phyloP scores from a whole-genome alignment of 352 stramenopile genomes.

The Globisporangium parvum region DNA sequence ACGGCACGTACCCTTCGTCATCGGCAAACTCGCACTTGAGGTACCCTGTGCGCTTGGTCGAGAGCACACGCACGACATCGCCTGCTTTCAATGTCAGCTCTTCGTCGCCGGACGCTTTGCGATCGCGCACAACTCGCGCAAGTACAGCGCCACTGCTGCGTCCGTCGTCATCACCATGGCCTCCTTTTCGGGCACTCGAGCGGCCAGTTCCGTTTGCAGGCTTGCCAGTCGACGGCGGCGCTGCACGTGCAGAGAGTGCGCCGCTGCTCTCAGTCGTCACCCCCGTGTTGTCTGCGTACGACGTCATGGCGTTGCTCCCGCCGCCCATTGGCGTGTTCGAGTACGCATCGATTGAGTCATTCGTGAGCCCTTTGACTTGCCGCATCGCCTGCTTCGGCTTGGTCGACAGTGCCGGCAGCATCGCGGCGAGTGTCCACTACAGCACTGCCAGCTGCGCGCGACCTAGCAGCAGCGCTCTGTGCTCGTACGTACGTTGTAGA shows the following conservation, averaged over 20 bases:
- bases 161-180: slow-evolving; percentile 17
- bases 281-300: slow-evolving; percentile 53
- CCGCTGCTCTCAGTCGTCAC: slow-evolving; percentile 13
- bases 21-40: slow-evolving; percentile 77
- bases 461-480: not conserved
- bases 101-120: slow-evolving; percentile 70
- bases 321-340: slow-evolving; percentile 45
- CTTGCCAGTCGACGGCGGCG: slow-evolving; percentile 16
- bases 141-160: slow-evolving; percentile 19
- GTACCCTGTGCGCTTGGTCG: slow-evolving; percentile 73
- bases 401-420: slow-evolving; percentile 76
- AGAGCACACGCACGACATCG: slow-evolving; percentile 71
- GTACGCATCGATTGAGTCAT: slow-evolving; percentile 86
- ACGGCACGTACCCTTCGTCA: slow-evolving; percentile 69
- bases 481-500: not conserved
- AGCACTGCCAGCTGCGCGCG: not conserved
- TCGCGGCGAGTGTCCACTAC: slow-evolving; percentile 8
- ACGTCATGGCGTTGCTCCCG: slow-evolving; percentile 14
- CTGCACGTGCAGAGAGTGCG: slow-evolving; percentile 14
- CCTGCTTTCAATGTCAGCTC: slow-evolving; percentile 56
- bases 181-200: slow-evolving; percentile 14
- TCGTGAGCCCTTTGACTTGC: slow-evolving; percentile 72
- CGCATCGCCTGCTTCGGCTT: slow-evolving; percentile 80
- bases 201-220: slow-evolving; percentile 12
- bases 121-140: slow-evolving; percentile 62